Conservation (phyloP, 768 basidiomycete genomes). For the Mycena alexandri region DNA sequence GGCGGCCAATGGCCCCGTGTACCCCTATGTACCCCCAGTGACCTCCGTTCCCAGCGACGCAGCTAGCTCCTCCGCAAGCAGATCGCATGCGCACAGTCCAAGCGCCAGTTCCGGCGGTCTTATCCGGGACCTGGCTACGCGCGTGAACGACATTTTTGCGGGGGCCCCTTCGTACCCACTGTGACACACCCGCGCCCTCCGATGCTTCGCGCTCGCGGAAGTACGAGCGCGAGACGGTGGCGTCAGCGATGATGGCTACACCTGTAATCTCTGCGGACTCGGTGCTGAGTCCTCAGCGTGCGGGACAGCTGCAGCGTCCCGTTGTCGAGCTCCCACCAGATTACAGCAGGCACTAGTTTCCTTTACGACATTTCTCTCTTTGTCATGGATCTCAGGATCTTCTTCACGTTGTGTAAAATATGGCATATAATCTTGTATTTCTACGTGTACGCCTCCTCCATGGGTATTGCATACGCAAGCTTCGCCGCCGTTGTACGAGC, state of each 20-base stretch:
- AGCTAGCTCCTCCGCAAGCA: not conserved
- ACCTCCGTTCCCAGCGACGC: constrained; percentile 1
- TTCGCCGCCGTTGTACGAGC: too few relatives aligned
- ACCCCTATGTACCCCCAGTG: constrained; percentile 22
- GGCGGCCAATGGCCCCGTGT: not conserved
- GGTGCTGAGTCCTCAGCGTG: constrained; percentile 20
- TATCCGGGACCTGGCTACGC: not conserved
- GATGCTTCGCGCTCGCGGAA: constrained; percentile 20
- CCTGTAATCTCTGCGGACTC: not conserved
- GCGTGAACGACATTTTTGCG: not conserved
- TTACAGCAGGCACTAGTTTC: constrained; percentile 10
- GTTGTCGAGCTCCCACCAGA: constrained; percentile 27
- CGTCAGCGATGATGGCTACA: not conserved
- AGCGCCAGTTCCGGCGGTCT: constrained; percentile 12
- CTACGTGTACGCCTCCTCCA: too few relatives aligned
- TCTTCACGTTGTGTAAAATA: too few relatives aligned
- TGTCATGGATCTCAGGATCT: too few relatives aligned
- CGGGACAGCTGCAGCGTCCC: not conserved
- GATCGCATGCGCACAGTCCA: constrained; percentile 6
- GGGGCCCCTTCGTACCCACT: not conserved
- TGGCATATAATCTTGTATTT: too few relatives aligned
- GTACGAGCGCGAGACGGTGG: constrained; percentile 8
- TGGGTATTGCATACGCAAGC: too few relatives aligned
- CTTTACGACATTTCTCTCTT: too few relatives aligned
- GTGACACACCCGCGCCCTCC: constrained; percentile 20